These are phyloP conservation scores for Puya raimondii DNA, from an alignment of 176 grass and related monocot species.

Conservation along the genomic window DNA sequence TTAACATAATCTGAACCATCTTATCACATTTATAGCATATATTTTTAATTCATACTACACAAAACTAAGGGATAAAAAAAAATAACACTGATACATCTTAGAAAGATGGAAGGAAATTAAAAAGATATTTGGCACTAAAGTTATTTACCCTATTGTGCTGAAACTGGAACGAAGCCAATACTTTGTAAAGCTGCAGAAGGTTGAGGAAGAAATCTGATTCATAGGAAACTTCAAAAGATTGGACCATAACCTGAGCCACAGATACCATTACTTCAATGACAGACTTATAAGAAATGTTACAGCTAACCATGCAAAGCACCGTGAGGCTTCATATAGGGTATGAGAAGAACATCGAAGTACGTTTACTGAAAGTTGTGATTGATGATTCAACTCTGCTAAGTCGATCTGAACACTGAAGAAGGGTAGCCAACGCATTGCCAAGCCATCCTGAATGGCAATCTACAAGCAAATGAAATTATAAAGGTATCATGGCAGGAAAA, in stretches of 20 bases:
- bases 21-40: too few relatives aligned
- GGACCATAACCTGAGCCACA: constrained; percentile 52
- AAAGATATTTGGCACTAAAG: neutral
- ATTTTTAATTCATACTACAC: neutral
- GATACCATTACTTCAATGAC: neutral
- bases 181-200: constrained; percentile 39
- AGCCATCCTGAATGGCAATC: constrained; percentile 33
- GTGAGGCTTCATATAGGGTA: neutral
- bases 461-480: constrained; percentile 29
- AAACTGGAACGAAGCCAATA: constrained; percentile 57
- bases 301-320: neutral
- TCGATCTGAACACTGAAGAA: constrained; percentile 65
- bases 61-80: neutral
- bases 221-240: constrained; percentile 51
- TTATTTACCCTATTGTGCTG: constrained; percentile 72
- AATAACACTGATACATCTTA: neutral
- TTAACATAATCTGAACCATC: too few relatives aligned
- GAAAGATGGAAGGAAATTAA: neutral
- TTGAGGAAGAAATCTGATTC: constrained; percentile 57
- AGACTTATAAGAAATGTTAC: neutral
- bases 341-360: constrained; percentile 25
- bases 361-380: constrained; percentile 49
- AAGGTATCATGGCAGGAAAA: constrained; percentile 13
- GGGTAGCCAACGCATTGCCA: constrained; percentile 20
- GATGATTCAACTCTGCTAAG: constrained; percentile 44